Evolutionary conservation across 441 rosid genomes (phyloP), one percentile per base, ranked within the genome.

Genomic region (Adansonia gregorii): DNA sequence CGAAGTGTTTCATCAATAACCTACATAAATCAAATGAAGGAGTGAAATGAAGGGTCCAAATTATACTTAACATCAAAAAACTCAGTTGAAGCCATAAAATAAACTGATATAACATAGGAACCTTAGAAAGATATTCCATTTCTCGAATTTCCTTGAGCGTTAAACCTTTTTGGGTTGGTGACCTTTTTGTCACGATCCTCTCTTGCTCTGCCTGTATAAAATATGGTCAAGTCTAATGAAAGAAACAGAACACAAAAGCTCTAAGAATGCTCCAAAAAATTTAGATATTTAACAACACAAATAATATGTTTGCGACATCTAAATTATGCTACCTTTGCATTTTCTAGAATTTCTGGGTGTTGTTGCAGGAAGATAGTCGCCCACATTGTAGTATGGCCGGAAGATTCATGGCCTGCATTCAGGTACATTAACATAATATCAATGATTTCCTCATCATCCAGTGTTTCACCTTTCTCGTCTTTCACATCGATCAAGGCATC

Each of bases 341-440:
- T 90, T 55, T 78, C 72, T 2, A 89, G 84, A 68, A 81, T 66
- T 76, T 92, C 85, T 0, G 93, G 92, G 76, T 92, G 89, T 24
- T 86, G 79, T 61, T 93, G 91, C 39, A 92, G 90, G 74, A 87
- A 88, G 81, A 89, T 31, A 45, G 90, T 76, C 1, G 98, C 89
- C 99, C 98, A 93, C 93, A 92, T 95, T 1, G 85, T 89, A 70
- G 87, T 84, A 78, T 95, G 99, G 10, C 90, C 99, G 1, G 98
- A 93, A 61, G 99, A 95, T 84, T 95, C 98, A 74, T 95, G 97
- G 71, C 97, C 97, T 0, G 97, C 99, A 83, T 93, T 93, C 68
- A 95, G 81, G 81, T 95, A 95, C 97, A 93, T 93, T 46, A 95
- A 11, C 70, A 92, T 67, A 48, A 95, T 59, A 68, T 95, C 98